These are phyloP conservation scores for Baudoinia panamericana DNA, from an alignment of 495 filamentous ascomycete genomes.

Conservation along the genomic window DNA sequence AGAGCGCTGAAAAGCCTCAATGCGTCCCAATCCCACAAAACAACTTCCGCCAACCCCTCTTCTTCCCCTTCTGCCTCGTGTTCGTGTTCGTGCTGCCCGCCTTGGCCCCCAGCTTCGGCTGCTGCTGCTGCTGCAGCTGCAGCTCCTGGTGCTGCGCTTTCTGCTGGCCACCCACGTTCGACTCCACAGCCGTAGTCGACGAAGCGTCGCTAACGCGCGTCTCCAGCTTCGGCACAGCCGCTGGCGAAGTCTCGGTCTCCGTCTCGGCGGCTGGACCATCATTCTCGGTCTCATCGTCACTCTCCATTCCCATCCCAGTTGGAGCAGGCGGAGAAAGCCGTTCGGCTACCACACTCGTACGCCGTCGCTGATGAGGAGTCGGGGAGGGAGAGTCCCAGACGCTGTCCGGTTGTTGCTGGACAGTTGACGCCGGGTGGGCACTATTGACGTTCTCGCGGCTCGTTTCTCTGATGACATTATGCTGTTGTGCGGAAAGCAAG, in stretches of 20 bases:
- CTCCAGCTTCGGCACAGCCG: not conserved
- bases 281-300: not conserved
- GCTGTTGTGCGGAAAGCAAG: slow-evolving; percentile 3
- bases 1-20: no score
- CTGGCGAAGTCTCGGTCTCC: not conserved
- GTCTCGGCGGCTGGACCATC: not conserved
- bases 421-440: no score
- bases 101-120: not conserved
- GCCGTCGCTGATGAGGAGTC: no score
- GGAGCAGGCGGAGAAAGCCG: no score
- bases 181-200: not conserved
- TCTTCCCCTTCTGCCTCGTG: slow-evolving; percentile 3
- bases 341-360: no score
- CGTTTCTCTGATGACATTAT: slow-evolving; percentile 7
- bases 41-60: slow-evolving; percentile 8
- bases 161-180: not conserved
- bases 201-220: slow-evolving; percentile 6
- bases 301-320: not conserved
- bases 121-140: no score
- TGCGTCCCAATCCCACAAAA: slow-evolving; percentile 8
- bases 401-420: no score
- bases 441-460: not conserved
- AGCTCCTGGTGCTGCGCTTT: slow-evolving; percentile 2
- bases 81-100: not conserved
- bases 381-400: slow-evolving; percentile 4